Percentiles rank a stretch among this genome's conserved stretches.
Evolutionary conservation across 306 rosid species (phyloP).

Genomic region (Fragaria ananassa): DNA sequence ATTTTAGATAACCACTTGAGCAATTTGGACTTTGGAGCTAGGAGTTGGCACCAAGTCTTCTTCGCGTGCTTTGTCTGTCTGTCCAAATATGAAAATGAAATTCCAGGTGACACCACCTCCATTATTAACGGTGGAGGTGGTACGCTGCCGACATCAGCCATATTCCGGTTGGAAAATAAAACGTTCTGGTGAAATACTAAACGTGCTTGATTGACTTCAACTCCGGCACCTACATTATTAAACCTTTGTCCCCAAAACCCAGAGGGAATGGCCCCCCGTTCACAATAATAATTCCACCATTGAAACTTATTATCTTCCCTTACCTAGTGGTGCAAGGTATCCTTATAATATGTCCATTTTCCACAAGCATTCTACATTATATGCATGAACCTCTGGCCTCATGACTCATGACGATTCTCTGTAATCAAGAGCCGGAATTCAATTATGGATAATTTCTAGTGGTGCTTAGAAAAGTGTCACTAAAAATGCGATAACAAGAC

Average conservation of each 20-base stretch:
- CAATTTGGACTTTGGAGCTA: background rate
- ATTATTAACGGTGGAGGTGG: background rate
- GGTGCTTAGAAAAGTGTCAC: background rate
- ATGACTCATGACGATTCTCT: background rate
- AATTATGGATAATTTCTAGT: background rate
- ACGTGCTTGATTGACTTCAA: slow-evolving; percentile 9
- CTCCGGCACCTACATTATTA: background rate
- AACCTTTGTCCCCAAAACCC: background rate
- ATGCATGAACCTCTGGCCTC: slow-evolving; percentile 1
- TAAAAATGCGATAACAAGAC: background rate
- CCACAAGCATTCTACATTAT: background rate
- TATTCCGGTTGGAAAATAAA: background rate
- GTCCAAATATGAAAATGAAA: background rate
- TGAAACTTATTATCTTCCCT: background rate
- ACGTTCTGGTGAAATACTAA: slow-evolving; percentile 5
- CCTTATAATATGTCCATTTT: background rate
- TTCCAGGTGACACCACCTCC: background rate
- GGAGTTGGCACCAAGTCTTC: background rate
- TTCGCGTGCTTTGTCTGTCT: background rate
- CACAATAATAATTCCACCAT: background rate
- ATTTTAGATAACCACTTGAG: background rate
- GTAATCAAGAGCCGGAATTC: background rate
- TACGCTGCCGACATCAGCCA: background rate
- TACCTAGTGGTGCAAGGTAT: background rate
- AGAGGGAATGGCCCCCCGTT: slow-evolving; percentile 1